Evolutionary conservation across 768 basidiomycete genomes (phyloP), one percentile per base, ranked within the genome.

Genomic region (Hemileccinum rubropunctum): DNA sequence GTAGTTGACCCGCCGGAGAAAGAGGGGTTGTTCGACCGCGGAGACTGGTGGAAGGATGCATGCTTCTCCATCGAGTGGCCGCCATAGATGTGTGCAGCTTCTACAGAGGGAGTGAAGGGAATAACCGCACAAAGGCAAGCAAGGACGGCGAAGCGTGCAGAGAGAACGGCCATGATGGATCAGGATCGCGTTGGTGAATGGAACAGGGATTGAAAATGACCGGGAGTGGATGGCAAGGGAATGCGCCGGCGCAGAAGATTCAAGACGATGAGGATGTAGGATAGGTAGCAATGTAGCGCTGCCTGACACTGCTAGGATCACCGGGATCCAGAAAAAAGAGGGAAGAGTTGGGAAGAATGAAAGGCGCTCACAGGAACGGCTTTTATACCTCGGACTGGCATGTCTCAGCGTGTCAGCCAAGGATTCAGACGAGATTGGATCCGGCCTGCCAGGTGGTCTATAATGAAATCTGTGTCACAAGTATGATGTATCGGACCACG

Each of bases 241-340:
- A 52, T 20, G 39, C 63, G 63, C 57, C 52, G 43, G 63, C 60
- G 60, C 62, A 47, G 37, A 39, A 23, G 50, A 40, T 53, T 60
- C 52, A 54, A 58, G 64, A 48, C 37, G 35, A 61, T 56, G 48
- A 53, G 41, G 50, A 53, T 33, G 28, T 30, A 53, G 55, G 56
- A 59, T 51, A 58, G 57, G 50, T 54, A 46, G 51, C 18, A 51
- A 56, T 35, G 18, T 37, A 35, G 55, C 53, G 52, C 39, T 54
- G 30, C 52, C 56, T 53, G 53, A 56, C 44, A 52, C 50, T 51
- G 40, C 18, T 48, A 54, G 56, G 78, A 82, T 76, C 82, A 71
- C 81, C 80, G 61, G 82, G 82, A 81, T 73, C 80, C 61, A 63
- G 54, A 55, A 53, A 71, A 53, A 51, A 56, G 68, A 64, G 66